These are phyloP conservation scores for Protomyces pachydermus DNA, from an alignment of 1,139 yeast species.

Conservation along the genomic window DNA sequence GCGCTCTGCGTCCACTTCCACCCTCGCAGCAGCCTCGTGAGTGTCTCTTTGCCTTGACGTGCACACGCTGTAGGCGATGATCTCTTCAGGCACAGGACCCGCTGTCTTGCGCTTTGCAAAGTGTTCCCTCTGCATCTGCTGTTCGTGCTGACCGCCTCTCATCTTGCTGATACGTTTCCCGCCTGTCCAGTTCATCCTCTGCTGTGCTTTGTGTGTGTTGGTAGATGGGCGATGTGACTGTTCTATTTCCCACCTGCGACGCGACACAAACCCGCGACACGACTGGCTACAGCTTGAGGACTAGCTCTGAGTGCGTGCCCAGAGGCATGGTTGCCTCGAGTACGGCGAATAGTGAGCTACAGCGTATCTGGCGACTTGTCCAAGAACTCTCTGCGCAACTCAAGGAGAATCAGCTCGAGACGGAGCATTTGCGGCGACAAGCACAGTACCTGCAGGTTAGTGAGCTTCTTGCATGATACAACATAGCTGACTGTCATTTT, in stretches of 20 bases:
- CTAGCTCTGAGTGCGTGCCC: background rate
- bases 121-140: background rate
- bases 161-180: background rate
- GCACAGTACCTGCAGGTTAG: background rate
- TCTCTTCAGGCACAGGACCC: background rate
- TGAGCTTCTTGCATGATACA: background rate
- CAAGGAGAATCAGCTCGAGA: slow-evolving; percentile 20
- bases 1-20: background rate
- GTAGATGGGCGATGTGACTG: background rate
- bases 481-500: background rate
- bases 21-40: background rate
- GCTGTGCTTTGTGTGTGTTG: background rate
- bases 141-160: background rate
- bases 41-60: background rate
- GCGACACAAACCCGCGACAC: background rate
- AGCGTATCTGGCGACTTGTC: slow-evolving; percentile 25
- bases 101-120: background rate
- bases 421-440: slow-evolving; percentile 17
- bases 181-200: background rate
- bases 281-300: background rate
- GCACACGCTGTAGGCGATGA: background rate
- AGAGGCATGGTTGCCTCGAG: slow-evolving; percentile 12
- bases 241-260: background rate
- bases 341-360: slow-evolving; percentile 10
- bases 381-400: slow-evolving; percentile 22